phyloP scores from a whole-genome alignment of 2,329 filamentous ascomycete genomes.

The Westerdykella ornata region DNA sequence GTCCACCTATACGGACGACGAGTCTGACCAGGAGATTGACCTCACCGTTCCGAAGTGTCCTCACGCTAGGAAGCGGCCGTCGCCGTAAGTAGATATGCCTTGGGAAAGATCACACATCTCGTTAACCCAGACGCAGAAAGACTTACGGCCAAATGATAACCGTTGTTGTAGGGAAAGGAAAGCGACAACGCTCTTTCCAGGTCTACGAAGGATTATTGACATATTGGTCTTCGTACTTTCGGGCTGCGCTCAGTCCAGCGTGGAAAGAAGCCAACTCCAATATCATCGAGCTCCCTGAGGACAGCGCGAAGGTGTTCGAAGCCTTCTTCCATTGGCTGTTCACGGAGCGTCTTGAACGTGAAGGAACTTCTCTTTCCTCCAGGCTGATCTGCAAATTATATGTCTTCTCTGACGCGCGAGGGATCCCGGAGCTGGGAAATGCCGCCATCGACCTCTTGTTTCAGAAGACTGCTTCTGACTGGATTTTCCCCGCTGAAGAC shows the following conservation, averaged over 20 bases:
- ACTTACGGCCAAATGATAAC: slow-evolving; percentile 3
- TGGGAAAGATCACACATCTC: too few relatives aligned
- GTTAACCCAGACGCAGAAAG: background rate
- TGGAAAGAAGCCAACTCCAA: slow-evolving; percentile 9
- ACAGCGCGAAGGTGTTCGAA: slow-evolving; percentile 14
- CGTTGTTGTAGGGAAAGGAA: slow-evolving; percentile 3
- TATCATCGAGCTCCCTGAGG: slow-evolving; percentile 18
- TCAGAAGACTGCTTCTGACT: slow-evolving; percentile 1
- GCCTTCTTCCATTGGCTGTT: slow-evolving; percentile 23
- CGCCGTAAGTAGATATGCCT: too few relatives aligned
- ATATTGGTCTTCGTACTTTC: slow-evolving; percentile 14
- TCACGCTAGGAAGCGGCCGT: too few relatives aligned
- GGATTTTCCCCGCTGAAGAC: background rate
- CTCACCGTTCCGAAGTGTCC: too few relatives aligned
- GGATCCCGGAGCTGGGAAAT: slow-evolving; percentile 10
- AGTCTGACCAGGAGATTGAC: too few relatives aligned
- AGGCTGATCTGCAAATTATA: slow-evolving; percentile 3
- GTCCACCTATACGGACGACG: too few relatives aligned
- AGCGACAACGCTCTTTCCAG: slow-evolving; percentile 1
- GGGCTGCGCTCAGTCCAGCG: slow-evolving; percentile 4
- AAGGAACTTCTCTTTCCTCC: slow-evolving; percentile 2
- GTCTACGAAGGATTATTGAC: slow-evolving; percentile 9
- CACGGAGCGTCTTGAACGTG: background rate
- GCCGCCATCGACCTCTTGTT: slow-evolving; percentile 9
- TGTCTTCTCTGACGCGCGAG: slow-evolving; percentile 10